Percentiles rank a stretch among this genome's conserved stretches.
Evolutionary conservation across 75 land plant species (phyloP).

Genomic region (Cunninghamia lanceolata): DNA sequence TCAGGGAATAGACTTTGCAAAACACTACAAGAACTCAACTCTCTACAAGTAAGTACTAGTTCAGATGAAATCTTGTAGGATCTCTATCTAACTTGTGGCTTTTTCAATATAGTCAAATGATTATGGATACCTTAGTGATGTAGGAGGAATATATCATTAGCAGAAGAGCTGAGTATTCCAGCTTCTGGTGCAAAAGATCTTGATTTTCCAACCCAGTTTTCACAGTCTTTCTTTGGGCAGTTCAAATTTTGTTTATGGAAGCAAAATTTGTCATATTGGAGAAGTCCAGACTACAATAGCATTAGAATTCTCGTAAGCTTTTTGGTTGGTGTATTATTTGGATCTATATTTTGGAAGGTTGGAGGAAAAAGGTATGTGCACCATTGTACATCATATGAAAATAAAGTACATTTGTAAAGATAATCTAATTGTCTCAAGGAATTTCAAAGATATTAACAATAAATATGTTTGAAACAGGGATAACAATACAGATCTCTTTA

Average conservation of each 20-base stretch:
- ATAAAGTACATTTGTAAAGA: not conserved
- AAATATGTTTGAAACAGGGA: slow-evolving; percentile 12
- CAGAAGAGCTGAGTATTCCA: slow-evolving; percentile 10
- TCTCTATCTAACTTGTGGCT: not conserved
- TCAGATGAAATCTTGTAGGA: not conserved
- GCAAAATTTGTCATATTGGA: slow-evolving; percentile 44
- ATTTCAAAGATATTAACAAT: not conserved
- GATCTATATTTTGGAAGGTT: not conserved
- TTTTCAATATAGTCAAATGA: not conserved
- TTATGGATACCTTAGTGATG: slow-evolving; percentile 1
- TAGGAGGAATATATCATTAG: slow-evolving; percentile 19
- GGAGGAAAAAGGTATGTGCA: not conserved
- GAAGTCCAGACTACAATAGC: slow-evolving; percentile 40
- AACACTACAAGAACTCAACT: slow-evolving; percentile 13
- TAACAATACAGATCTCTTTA: slow-evolving; percentile 31
- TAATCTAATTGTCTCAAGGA: not conserved
- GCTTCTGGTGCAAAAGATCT: slow-evolving; percentile 24
- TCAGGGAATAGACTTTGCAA: slow-evolving; percentile 21
- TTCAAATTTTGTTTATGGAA: slow-evolving; percentile 45
- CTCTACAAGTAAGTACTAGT: slow-evolving; percentile 15
- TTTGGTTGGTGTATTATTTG: no score
- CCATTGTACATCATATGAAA: not conserved
- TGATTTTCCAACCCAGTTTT: slow-evolving; percentile 31
- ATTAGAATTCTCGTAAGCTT: slow-evolving; percentile 28
- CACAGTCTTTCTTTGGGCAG: slow-evolving; percentile 23